Percentiles rank a stretch among this genome's conserved stretches.
Conservation (phyloP, 129 eudicot species). For the Apium graveolens region DNA sequence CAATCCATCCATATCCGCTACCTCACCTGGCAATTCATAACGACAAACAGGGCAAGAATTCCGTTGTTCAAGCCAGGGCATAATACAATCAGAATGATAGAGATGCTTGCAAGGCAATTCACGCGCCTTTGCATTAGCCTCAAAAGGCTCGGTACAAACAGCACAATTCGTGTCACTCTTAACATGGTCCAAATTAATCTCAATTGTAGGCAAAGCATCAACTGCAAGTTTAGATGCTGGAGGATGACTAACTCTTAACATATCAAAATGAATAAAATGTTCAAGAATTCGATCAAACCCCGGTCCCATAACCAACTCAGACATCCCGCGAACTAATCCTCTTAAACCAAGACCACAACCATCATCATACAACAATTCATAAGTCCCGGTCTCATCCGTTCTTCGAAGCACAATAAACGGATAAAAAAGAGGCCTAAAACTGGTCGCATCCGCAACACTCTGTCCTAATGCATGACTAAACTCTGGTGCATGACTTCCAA, state of each 20-base stretch:
- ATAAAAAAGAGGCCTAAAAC: constrained; percentile 29
- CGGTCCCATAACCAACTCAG: constrained; percentile 40
- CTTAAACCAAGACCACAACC: constrained; percentile 30
- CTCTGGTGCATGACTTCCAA: constrained; percentile 6
- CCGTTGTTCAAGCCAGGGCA: constrained; percentile 39
- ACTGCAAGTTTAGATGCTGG: constrained; percentile 42
- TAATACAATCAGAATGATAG: constrained; percentile 48
- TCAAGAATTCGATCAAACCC: constrained; percentile 42
- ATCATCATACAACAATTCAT: constrained; percentile 39
- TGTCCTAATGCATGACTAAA: constrained; percentile 8
- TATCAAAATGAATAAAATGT: constrained; percentile 37
- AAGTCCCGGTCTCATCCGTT: constrained; percentile 16
- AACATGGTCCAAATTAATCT: constrained; percentile 13
- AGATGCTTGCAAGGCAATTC: constrained; percentile 61
- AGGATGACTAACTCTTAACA: constrained; percentile 16
- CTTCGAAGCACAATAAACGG: constrained; percentile 43
- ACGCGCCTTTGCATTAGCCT: constrained; percentile 22
- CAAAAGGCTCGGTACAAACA: constrained; percentile 43
- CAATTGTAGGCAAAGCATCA: constrained; percentile 34
- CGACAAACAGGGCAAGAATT: constrained; percentile 66
- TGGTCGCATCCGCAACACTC: not conserved
- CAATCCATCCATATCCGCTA: not conserved
- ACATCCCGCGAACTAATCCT: constrained; percentile 35
- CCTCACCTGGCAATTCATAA: constrained; percentile 25
- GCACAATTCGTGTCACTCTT: constrained; percentile 35